Evolutionary conservation across 2,329 filamentous ascomycete species (phyloP).

Genomic region (Elsinoe australis): DNA sequence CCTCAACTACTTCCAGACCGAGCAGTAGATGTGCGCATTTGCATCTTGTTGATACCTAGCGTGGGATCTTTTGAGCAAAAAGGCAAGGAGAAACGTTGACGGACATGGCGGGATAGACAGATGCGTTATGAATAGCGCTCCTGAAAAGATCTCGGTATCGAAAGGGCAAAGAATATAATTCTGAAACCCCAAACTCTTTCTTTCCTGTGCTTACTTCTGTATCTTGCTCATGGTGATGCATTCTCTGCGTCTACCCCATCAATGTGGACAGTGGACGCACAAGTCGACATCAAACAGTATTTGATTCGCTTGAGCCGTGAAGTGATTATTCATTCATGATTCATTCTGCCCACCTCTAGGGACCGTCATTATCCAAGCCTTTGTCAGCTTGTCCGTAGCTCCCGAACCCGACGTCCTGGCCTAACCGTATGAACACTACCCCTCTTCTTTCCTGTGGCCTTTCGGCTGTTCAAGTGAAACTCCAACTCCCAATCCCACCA

Average conservation of each 20-base stretch:
- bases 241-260: not conserved
- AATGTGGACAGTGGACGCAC: too few species aligned
- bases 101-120: slow-evolving; percentile 3
- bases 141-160: not conserved
- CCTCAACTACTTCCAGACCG: slow-evolving; percentile 99
- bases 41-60: slow-evolving; percentile 15
- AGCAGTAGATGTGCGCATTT: slow-evolving; percentile 38
- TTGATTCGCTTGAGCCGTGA: too few species aligned
- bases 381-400: too few species aligned
- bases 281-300: too few species aligned
- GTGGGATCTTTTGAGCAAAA: not conserved
- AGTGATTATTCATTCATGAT: too few species aligned
- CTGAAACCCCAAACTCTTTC: not conserved
- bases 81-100: not conserved
- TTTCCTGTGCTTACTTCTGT: not conserved
- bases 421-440: too few species aligned
- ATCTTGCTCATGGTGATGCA: not conserved
- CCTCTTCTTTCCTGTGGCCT: too few species aligned
- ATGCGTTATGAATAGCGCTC: not conserved
- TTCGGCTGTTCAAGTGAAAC: too few species aligned
- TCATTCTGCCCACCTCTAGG: too few species aligned
- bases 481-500: slow-evolving; percentile 37
- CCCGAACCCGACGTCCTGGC: too few species aligned
- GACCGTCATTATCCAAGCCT: too few species aligned
- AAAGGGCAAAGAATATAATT: not conserved